phyloP scores from a whole-genome alignment of 2,329 filamentous ascomycete genomes.

The Alternaria postmessia region DNA sequence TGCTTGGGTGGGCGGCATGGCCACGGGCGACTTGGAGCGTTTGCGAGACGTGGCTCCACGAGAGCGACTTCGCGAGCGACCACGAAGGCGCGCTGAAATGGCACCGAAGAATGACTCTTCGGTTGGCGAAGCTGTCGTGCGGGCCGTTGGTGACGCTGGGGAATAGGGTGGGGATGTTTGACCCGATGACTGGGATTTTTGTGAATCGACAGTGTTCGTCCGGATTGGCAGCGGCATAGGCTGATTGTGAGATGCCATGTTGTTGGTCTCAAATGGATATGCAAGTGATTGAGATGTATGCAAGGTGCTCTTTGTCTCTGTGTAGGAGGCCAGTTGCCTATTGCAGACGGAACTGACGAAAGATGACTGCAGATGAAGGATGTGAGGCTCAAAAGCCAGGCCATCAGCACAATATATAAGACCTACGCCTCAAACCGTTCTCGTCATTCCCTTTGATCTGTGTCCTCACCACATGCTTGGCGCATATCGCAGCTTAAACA shows the following conservation, averaged over 20 bases:
- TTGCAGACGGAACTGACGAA: neutral
- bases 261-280: neutral
- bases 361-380: conserved; percentile 24
- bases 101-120: conserved; percentile 49
- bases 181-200: conserved; percentile 35
- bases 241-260: conserved; percentile 39
- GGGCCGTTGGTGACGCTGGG: conserved; percentile 34
- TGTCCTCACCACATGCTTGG: conserved; percentile 33
- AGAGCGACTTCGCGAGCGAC: conserved; percentile 46
- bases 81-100: conserved; percentile 44
- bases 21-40: conserved; percentile 44
- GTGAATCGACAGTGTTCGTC: conserved; percentile 40
- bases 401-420: conserved; percentile 28
- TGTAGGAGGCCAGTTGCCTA: neutral
- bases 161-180: conserved; percentile 32
- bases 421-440: conserved; percentile 3
- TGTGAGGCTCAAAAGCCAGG: conserved; percentile 39
- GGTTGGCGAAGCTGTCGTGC: conserved; percentile 31
- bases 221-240: conserved; percentile 42
- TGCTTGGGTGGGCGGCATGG: conserved; percentile 38
- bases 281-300: neutral
- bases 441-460: conserved; percentile 16
- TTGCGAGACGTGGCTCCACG: conserved; percentile 33
- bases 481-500: conserved; percentile 34
- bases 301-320: conserved; percentile 13